phyloP scores from a whole-genome alignment of 768 basidiomycete species.

The Sutorius australiensis region DNA sequence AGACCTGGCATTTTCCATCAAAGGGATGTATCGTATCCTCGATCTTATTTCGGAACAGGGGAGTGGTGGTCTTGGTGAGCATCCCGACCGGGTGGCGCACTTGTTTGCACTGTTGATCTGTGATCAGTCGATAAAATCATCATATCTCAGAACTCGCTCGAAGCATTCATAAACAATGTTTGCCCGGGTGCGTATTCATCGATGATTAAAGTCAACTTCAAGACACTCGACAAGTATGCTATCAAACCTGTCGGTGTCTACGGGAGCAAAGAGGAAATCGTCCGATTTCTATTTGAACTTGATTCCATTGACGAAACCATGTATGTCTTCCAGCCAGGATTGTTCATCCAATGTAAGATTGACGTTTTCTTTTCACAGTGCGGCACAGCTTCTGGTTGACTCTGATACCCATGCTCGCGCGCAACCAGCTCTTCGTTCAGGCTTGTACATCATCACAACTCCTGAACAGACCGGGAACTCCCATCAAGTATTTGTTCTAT shows the following conservation, averaged over 20 bases:
- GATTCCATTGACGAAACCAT: background rate
- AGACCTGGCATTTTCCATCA: constrained; percentile 32
- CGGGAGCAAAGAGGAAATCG: background rate
- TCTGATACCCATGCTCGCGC: background rate
- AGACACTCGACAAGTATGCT: constrained; percentile 40
- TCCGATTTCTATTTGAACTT: background rate
- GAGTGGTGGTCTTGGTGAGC: constrained; percentile 48
- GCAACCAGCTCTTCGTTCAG: background rate
- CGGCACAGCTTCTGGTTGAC: background rate
- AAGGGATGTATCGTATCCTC: constrained; percentile 50
- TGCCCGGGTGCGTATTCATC: constrained; percentile 50
- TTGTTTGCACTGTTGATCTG: background rate
- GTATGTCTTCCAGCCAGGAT: background rate
- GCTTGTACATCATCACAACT: background rate
- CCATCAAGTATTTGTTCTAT: background rate
- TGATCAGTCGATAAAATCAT: constrained; percentile 57
- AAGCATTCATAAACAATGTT: constrained; percentile 44
- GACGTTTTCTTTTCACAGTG: background rate
- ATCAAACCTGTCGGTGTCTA: constrained; percentile 33
- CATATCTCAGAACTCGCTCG: constrained; percentile 50
- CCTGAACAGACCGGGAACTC: background rate
- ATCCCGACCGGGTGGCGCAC: background rate
- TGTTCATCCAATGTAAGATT: background rate
- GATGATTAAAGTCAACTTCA: constrained; percentile 56
- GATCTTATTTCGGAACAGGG: constrained; percentile 51